Percentiles rank a stretch among this genome's conserved stretches.
Evolutionary conservation across 306 rosid species (phyloP).

Genomic region (Vigna reflexopilosa): DNA sequence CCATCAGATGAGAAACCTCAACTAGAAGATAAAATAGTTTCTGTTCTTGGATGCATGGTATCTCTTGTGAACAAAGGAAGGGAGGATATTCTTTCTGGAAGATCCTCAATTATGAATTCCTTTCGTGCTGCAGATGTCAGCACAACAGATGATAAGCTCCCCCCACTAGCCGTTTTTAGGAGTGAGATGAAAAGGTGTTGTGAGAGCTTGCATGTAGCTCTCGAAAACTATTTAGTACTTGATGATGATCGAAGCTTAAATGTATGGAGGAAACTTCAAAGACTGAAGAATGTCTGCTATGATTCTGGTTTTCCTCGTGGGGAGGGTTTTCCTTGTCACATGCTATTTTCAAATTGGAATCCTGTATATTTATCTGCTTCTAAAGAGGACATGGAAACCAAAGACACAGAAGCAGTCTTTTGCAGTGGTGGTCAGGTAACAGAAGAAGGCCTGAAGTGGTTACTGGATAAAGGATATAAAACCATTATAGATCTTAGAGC

Average conservation of each 20-base stretch:
- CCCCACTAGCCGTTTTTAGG: slow-evolving; percentile 84
- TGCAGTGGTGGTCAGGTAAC: slow-evolving; percentile 98
- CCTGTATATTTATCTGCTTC: slow-evolving; percentile 66
- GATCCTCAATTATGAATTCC: slow-evolving; percentile 66
- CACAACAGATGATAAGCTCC: slow-evolving; percentile 70
- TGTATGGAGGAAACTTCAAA: slow-evolving; percentile 93
- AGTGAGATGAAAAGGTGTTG: slow-evolving; percentile 96
- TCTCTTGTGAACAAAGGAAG: slow-evolving; percentile 85
- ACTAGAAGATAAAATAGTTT: slow-evolving; percentile 90
- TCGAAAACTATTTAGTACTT: slow-evolving; percentile 73
- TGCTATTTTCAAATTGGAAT: slow-evolving; percentile 85
- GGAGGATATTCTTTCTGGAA: slow-evolving; percentile 88
- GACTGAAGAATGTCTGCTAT: slow-evolving; percentile 92
- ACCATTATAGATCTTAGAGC: slow-evolving; percentile 91
- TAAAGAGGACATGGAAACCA: slow-evolving; percentile 58
- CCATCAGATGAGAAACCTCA: slow-evolving; percentile 86
- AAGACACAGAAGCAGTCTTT: slow-evolving; percentile 69
- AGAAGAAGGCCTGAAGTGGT: slow-evolving; percentile 94
- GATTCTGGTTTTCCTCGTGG: slow-evolving; percentile 84
- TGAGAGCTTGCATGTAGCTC: slow-evolving; percentile 96
- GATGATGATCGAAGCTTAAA: slow-evolving; percentile 72
- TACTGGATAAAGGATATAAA: slow-evolving; percentile 74
- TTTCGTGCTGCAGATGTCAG: slow-evolving; percentile 58
- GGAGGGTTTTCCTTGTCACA: slow-evolving; percentile 76
- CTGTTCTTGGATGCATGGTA: slow-evolving; percentile 89